Conservation (phyloP, 2,329 filamentous ascomycete genomes). For the Didymella exigua region DNA sequence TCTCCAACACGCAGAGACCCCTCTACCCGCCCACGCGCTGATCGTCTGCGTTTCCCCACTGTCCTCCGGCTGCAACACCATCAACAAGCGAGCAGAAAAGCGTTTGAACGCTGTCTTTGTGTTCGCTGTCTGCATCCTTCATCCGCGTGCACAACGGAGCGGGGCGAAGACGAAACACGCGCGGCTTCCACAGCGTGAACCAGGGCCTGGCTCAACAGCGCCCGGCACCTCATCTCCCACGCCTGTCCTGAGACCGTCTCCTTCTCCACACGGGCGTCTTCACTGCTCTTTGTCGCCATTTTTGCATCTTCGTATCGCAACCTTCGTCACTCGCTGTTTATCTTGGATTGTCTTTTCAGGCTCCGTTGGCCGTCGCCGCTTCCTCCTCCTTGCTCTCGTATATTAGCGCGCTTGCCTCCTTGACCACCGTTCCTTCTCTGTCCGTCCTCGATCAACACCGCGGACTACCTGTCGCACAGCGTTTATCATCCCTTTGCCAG, state of each 20-base stretch:
- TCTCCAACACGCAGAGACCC: constrained; percentile 11
- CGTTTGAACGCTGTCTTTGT: constrained; percentile 9
- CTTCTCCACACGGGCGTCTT: constrained; percentile 11
- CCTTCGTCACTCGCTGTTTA: constrained; percentile 13
- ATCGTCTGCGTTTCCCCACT: constrained; percentile 13
- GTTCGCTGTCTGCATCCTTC: constrained; percentile 2
- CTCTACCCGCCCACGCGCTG: constrained; percentile 13
- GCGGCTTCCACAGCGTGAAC: constrained; percentile 17
- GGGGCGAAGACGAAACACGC: constrained; percentile 19
- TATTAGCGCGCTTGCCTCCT: constrained; percentile 9
- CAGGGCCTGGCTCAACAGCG: constrained; percentile 16
- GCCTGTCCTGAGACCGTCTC: constrained; percentile 10
- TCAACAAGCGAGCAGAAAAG: constrained; percentile 9
- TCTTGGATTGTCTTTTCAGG: constrained; percentile 14
- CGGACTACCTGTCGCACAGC: constrained; percentile 12
- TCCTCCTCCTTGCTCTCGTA: constrained; percentile 12
- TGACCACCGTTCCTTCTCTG: constrained; percentile 9
- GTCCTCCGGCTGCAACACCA: constrained; percentile 15
- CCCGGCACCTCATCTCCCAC: constrained; percentile 17
- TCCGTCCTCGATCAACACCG: constrained; percentile 4
- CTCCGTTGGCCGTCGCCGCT: constrained; percentile 17
- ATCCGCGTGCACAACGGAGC: constrained; percentile 15
- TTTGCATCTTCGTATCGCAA: neutral
- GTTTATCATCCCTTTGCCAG: constrained; percentile 9
- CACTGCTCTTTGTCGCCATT: constrained; percentile 13